Evolutionary conservation across 2,329 filamentous ascomycete species (phyloP), one percentile per base, ranked within the genome.

Genomic region (Fusarium mexicanum): DNA sequence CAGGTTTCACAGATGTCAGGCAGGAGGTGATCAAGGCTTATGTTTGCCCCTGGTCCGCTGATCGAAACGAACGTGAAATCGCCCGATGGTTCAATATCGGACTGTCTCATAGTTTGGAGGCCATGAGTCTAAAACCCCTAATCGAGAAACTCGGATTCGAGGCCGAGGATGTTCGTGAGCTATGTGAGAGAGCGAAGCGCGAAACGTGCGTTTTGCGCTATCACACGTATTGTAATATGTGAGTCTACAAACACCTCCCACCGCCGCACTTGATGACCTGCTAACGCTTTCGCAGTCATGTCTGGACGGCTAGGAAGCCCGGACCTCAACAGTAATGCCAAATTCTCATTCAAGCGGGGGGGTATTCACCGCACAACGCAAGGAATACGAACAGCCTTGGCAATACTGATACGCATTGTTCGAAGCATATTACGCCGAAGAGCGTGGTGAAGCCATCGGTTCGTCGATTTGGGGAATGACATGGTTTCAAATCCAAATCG

Each of bases 31-130:
- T 93, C 70, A 87, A 87, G 66, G 85, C 96, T 41, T 93, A 94
- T 37, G 87, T 94, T 79, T 96, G 92, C 78, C 90, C 91, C 31
- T 96, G 93, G 92, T 89, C 90, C 67, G 81, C 85, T 33, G 90
- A 94, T 76, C 85, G 87, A 33, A 86, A 90, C 72, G 87, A 91
- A 75, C 91, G 90, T 71, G 88, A 92, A 50, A 87, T 95, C 61
- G 94, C 93, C 37, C 87, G 91, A 66, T 97, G 94, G 93, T 97
- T 97, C 83, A 95, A 96, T 79, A 85, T 96, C 31, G 92, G 91
- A 44, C 86, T 98, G 75, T 91, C 88, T 17, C 90, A 93, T 78
- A 92, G 93, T 33, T 83, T 97, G 57, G 90, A 94, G 76, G 91
- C 91, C 18, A 85, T 97, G 77, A 92, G 91, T 73, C 82, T 96